phyloP scores from a whole-genome alignment of 176 grass and related monocot species.

The Cocos nucifera region DNA sequence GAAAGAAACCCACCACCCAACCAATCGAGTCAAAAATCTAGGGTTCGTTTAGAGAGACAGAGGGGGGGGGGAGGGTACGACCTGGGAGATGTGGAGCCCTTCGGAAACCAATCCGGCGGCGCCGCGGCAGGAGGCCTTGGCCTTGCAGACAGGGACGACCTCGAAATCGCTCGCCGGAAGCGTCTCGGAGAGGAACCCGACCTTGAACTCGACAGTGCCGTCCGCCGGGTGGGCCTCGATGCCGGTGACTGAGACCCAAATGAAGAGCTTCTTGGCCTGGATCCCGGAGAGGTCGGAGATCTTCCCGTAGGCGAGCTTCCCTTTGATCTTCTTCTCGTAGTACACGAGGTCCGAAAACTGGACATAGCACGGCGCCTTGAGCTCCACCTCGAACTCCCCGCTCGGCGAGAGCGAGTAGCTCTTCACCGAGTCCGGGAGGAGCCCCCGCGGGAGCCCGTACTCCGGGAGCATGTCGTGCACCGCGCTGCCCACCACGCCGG shows the following conservation, averaged over 20 bases:
- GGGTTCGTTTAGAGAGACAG: no score
- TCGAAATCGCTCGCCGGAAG: conserved; percentile 37
- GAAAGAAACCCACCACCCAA: no score
- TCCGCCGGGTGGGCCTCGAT: conserved; percentile 39
- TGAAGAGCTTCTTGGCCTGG: conserved; percentile 66
- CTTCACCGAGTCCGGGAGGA: conserved; percentile 50
- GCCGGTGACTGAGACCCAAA: conserved; percentile 55
- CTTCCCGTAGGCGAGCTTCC: background rate
- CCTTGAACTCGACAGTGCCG: conserved; percentile 53
- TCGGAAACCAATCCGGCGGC: conserved; percentile 44
- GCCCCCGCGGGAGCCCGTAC: conserved; percentile 66
- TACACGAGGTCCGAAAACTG: conserved; percentile 53
- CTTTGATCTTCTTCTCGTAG: conserved; percentile 45
- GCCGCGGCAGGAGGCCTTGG: conserved; percentile 28
- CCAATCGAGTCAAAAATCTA: no score
- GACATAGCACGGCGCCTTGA: conserved; percentile 56
- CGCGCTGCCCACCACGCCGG: background rate
- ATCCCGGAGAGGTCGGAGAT: conserved; percentile 61
- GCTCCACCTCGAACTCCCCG: conserved; percentile 60
- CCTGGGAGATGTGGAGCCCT: conserved; percentile 2
- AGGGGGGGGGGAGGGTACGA: no score
- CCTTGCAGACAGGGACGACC: conserved; percentile 31
- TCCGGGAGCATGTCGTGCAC: conserved; percentile 50
- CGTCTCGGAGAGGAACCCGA: conserved; percentile 45
- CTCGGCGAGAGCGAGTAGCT: conserved; percentile 42